Percentiles rank a stretch among this genome's conserved stretches.
Evolutionary conservation across 257 asterid genomes (phyloP).

Genomic region (Parsonsia alboflavescens): DNA sequence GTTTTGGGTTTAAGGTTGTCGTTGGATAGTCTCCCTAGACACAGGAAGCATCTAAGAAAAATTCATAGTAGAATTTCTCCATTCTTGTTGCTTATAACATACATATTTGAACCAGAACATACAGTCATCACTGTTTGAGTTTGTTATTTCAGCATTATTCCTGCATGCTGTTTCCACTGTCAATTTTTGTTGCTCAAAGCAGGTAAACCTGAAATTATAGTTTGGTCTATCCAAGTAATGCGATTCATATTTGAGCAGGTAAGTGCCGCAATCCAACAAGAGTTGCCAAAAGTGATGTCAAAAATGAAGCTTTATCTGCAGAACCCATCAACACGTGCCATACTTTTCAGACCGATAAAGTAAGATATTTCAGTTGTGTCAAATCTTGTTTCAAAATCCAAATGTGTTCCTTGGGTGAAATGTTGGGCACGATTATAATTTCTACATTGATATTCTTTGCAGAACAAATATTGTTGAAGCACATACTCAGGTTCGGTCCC

Average conservation of each 20-base stretch:
- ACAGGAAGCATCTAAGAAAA: neutral
- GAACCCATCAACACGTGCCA: slow-evolving; percentile 85
- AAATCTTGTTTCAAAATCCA: neutral
- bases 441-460: slow-evolving; percentile 18
- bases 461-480: slow-evolving; percentile 96
- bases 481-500: slow-evolving; percentile 67
- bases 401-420: neutral
- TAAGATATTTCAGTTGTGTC: slow-evolving; percentile 26
- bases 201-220: neutral
- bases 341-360: slow-evolving; percentile 95
- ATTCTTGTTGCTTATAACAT: neutral
- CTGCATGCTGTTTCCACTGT: neutral
- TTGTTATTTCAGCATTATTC: neutral
- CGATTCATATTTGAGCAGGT: slow-evolving; percentile 42
- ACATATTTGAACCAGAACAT: too few species aligned
- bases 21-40: neutral
- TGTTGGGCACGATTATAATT: neutral
- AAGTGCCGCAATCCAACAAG: slow-evolving; percentile 64
- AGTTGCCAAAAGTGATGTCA: slow-evolving; percentile 69
- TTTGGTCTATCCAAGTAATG: neutral
- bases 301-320: slow-evolving; percentile 98
- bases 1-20: neutral
- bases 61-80: neutral
- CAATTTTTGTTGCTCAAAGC: neutral
- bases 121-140: neutral